Evolutionary conservation across 2,329 filamentous ascomycete genomes (phyloP).

Genomic region (Aspergillus fijiensis): DNA sequence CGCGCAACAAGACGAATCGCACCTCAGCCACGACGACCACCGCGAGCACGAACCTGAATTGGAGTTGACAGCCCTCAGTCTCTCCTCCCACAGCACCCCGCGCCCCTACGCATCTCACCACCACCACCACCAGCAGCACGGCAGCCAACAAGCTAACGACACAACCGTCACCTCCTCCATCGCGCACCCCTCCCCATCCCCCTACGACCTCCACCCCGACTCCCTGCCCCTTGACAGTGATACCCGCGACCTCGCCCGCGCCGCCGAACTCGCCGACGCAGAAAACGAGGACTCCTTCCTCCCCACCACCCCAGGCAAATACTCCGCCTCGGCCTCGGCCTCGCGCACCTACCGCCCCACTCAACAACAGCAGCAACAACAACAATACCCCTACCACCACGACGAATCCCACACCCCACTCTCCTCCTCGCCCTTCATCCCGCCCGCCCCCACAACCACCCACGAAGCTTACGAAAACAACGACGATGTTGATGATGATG

Average conservation of each 20-base stretch:
- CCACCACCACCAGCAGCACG: slow-evolving; percentile 29
- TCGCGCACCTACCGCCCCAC: background rate
- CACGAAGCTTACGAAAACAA: slow-evolving; percentile 36
- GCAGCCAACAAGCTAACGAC: slow-evolving; percentile 23
- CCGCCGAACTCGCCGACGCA: slow-evolving; percentile 6
- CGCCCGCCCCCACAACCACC: slow-evolving; percentile 36
- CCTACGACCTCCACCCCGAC: slow-evolving; percentile 53
- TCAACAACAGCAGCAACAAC: slow-evolving; percentile 18
- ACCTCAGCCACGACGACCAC: slow-evolving; percentile 25
- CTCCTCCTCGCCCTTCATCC: slow-evolving; percentile 54
- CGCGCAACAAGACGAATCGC: background rate
- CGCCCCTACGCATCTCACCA: slow-evolving; percentile 27
- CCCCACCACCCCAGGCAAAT: slow-evolving; percentile 40
- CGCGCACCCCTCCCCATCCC: slow-evolving; percentile 67
- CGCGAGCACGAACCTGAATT: slow-evolving; percentile 45
- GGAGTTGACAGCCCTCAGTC: slow-evolving; percentile 44
- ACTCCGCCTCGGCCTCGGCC: slow-evolving; percentile 19
- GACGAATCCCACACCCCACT: slow-evolving; percentile 62
- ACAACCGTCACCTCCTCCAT: slow-evolving; percentile 43
- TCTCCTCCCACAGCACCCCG: slow-evolving; percentile 51
- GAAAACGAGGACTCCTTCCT: slow-evolving; percentile 36
- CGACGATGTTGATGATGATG: too few species aligned
- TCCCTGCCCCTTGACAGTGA: background rate
- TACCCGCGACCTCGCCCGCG: background rate
- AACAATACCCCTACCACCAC: slow-evolving; percentile 10